These are phyloP conservation scores for Cetradonia linearis DNA, from an alignment of 495 filamentous ascomycete genomes.

Conservation along the genomic window DNA sequence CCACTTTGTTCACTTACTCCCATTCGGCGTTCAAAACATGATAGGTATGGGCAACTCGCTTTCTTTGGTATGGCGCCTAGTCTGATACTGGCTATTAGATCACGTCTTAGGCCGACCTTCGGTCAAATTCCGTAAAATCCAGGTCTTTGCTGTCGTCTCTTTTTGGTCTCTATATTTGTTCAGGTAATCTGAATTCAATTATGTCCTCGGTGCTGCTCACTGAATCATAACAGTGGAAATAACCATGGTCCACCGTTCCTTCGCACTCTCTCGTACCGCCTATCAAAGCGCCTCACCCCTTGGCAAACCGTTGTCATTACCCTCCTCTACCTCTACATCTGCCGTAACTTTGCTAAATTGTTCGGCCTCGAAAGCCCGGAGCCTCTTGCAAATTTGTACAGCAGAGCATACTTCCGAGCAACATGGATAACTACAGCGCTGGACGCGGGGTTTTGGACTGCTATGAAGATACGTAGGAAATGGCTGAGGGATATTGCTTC, in stretches of 20 bases:
- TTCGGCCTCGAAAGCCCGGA: slow-evolving; percentile 87
- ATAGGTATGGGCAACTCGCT: slow-evolving; percentile 16
- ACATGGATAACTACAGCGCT: slow-evolving; percentile 94
- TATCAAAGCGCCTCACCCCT: slow-evolving; percentile 59
- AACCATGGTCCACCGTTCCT: slow-evolving; percentile 76
- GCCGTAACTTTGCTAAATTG: slow-evolving; percentile 86
- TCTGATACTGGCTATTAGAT: slow-evolving; percentile 38
- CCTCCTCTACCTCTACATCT: slow-evolving; percentile 81
- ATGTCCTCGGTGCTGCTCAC: background rate
- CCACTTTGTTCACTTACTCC: background rate
- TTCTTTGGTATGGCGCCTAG: background rate
- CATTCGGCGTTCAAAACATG: slow-evolving; percentile 10
- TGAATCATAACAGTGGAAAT: slow-evolving; percentile 50
- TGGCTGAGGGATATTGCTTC: slow-evolving; percentile 75
- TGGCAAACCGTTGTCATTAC: slow-evolving; percentile 88
- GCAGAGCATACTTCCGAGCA: slow-evolving; percentile 87
- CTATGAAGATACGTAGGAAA: slow-evolving; percentile 78
- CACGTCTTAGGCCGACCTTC: slow-evolving; percentile 89
- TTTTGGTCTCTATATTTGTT: slow-evolving; percentile 85
- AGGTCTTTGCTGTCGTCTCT: slow-evolving; percentile 79
- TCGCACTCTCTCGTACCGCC: slow-evolving; percentile 58
- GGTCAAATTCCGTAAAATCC: slow-evolving; percentile 79
- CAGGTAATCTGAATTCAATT: slow-evolving; percentile 38
- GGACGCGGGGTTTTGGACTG: slow-evolving; percentile 96
- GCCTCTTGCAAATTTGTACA: slow-evolving; percentile 89